Evolutionary conservation across 1,284 basidiomycete genomes (phyloP).

Genomic region (Lignosus rhinocerotis): DNA sequence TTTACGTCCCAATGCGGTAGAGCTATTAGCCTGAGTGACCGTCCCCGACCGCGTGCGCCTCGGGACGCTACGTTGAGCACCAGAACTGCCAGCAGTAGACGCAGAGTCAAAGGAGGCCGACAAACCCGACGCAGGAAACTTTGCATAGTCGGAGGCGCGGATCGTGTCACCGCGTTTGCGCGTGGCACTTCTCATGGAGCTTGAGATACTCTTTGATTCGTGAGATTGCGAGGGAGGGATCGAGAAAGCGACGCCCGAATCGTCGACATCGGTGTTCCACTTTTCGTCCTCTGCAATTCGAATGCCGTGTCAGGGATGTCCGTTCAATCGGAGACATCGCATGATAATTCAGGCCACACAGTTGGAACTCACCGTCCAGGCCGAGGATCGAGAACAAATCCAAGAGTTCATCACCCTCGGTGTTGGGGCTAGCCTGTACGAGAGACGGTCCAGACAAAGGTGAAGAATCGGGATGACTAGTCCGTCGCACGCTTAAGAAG

Average conservation of each 20-base stretch:
- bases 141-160: constrained; percentile 44
- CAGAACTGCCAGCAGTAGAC: constrained; percentile 4
- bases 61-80: constrained; percentile 6
- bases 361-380: constrained; percentile 31
- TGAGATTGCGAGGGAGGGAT: constrained; percentile 1
- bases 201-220: background rate
- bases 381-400: constrained; percentile 34
- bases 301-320: background rate
- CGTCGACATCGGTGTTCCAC: constrained; percentile 14
- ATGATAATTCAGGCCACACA: background rate
- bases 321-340: background rate
- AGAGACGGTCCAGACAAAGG: background rate
- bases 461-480: background rate
- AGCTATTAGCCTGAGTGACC: constrained; percentile 26
- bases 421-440: constrained; percentile 4
- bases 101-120: constrained; percentile 14
- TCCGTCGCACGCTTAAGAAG: constrained; percentile 4
- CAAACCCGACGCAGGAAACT: constrained; percentile 12
- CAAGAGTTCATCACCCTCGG: constrained; percentile 31
- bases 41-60: constrained; percentile 35
- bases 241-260: constrained; percentile 19
- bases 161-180: constrained; percentile 50
- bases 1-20: constrained; percentile 14
- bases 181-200: constrained; percentile 20
- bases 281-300: constrained; percentile 20